Percentiles rank a stretch among this genome's conserved stretches.
Evolutionary conservation across 1,284 basidiomycete genomes (phyloP).

Genomic region (Heterobasidion annosum): DNA sequence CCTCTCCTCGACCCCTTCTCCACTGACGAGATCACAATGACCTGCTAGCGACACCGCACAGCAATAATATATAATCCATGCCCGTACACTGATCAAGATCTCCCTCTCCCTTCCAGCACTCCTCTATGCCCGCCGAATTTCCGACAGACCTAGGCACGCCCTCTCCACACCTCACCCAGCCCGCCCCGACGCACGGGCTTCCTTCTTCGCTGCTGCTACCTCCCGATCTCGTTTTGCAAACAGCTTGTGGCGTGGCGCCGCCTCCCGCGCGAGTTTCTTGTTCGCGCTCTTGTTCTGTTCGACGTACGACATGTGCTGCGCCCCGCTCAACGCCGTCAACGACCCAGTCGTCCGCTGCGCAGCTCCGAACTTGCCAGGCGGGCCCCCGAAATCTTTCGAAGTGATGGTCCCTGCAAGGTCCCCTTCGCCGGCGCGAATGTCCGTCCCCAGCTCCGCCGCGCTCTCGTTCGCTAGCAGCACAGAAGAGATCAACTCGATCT

Average conservation of each 20-base stretch:
- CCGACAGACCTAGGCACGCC: conserved; percentile 5
- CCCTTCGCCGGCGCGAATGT: conserved; percentile 69
- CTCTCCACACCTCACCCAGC: not conserved
- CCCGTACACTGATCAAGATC: not conserved
- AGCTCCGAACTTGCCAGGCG: conserved; percentile 50
- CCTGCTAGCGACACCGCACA: not conserved
- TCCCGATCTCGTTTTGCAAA: conserved; percentile 78
- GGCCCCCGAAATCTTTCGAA: conserved; percentile 62
- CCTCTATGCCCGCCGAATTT: not conserved
- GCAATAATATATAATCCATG: no score
- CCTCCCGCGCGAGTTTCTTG: conserved; percentile 70
- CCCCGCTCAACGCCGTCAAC: conserved; percentile 80
- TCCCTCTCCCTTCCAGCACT: not conserved
- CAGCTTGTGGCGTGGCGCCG: conserved; percentile 62
- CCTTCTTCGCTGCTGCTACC: conserved; percentile 48
- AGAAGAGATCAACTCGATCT: conserved; percentile 90
- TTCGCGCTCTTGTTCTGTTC: conserved; percentile 91
- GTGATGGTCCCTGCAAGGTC: conserved; percentile 75
- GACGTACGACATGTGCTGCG: conserved; percentile 83
- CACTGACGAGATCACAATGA: not conserved
- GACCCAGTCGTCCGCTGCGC: conserved; percentile 81
- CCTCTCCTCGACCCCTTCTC: not conserved
- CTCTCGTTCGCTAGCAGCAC: conserved; percentile 90
- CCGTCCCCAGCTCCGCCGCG: conserved; percentile 83
- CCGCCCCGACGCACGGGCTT: conserved; percentile 21